Percentiles rank a stretch among this genome's conserved stretches.
These are phyloP conservation scores for Dendrobium huoshanense DNA, from an alignment of 106 monocot species.

Conservation along the genomic window DNA sequence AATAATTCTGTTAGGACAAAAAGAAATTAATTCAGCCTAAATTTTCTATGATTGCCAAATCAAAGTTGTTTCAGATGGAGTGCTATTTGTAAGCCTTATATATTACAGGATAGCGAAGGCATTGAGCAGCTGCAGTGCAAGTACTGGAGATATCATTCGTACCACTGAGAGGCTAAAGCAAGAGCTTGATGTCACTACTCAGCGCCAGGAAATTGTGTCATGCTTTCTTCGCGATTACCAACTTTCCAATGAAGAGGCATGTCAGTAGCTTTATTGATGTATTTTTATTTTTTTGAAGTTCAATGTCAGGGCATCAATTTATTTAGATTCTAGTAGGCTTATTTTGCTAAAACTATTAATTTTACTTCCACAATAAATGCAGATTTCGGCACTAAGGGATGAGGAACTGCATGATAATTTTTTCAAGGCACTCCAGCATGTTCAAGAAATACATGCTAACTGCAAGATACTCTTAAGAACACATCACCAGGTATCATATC, in stretches of 20 bases:
- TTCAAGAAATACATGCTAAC: constrained; percentile 97
- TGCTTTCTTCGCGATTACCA: constrained; percentile 96
- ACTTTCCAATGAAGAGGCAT: constrained; percentile 89
- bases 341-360: background rate
- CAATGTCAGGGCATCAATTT: background rate
- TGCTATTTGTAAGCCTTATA: background rate
- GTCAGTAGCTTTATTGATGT: background rate
- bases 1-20: too few relatives aligned
- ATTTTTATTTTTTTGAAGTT: constrained; percentile 1
- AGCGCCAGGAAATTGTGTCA: constrained; percentile 88
- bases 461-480: constrained; percentile 87
- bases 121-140: constrained; percentile 67
- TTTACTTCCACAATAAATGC: constrained; percentile 4
- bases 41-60: background rate
- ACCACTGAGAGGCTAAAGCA: constrained; percentile 90
- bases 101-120: constrained; percentile 62
- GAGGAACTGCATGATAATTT: constrained; percentile 90
- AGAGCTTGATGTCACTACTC: constrained; percentile 83
- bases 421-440: constrained; percentile 90
- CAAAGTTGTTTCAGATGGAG: background rate
- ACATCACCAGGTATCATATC: constrained; percentile 80
- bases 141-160: constrained; percentile 84
- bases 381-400: constrained; percentile 87
- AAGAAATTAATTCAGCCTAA: too few relatives aligned
- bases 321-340: background rate